Conservation (phyloP, 192 early-diverging fungal species). For the Coemansia sp. region DNA sequence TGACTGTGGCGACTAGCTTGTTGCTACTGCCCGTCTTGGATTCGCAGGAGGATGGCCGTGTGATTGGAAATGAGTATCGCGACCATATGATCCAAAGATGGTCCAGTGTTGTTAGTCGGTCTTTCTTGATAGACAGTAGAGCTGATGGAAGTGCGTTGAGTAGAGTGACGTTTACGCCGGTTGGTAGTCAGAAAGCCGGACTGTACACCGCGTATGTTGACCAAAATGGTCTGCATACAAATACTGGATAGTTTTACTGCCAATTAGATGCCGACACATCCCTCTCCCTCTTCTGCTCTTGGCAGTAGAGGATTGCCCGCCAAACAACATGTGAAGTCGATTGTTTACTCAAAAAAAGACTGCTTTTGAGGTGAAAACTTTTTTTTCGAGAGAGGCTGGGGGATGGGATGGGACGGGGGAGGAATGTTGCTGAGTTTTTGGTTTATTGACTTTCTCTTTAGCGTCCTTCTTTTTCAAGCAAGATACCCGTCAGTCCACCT, state of each 20-base stretch:
- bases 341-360: background rate
- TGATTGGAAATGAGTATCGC: conserved; percentile 18
- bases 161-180: conserved; percentile 13
- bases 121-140: conserved; percentile 35
- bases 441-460: background rate
- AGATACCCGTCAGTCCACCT: background rate
- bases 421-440: too few relatives aligned
- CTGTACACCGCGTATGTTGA: conserved; percentile 2
- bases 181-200: background rate
- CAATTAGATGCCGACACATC: conserved; percentile 6
- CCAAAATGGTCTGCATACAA: conserved; percentile 5
- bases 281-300: background rate
- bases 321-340: background rate
- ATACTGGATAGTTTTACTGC: background rate
- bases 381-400: background rate
- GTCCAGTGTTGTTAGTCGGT: conserved; percentile 20
- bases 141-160: background rate
- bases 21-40: conserved; percentile 28
- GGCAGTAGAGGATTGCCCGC: background rate
- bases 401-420: too few relatives aligned
- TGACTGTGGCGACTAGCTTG: conserved; percentile 27
- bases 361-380: background rate
- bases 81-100: conserved; percentile 52
- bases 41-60: conserved; percentile 6
- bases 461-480: background rate